A percentile compares a stretch with the other conserved stretches of the same genome.
Conservation (phyloP, 768 basidiomycete genomes). For the Crucibulum laeve region DNA sequence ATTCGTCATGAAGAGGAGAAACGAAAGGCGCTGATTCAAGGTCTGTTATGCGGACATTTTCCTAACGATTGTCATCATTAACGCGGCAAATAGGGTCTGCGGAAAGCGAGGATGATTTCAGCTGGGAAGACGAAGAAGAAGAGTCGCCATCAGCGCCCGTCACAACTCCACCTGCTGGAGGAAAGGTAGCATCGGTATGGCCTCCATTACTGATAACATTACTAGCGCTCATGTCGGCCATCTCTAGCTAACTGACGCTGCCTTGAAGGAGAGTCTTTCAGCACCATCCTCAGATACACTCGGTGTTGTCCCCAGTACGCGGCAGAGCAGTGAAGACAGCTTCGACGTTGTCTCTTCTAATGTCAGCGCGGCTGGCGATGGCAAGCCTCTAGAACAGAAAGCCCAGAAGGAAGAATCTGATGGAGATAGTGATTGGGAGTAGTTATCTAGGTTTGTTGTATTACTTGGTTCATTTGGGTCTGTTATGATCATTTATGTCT, state of each 20-base stretch:
- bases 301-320: conserved; percentile 35
- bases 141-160: background rate
- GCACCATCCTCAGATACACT: conserved; percentile 26
- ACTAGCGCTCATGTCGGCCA: background rate
- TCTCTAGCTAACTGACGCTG: conserved; percentile 8
- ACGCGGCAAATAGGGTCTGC: conserved; percentile 37
- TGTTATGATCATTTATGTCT: background rate
- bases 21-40: conserved; percentile 71
- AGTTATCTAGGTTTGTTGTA: conserved; percentile 9
- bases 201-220: conserved; percentile 5
- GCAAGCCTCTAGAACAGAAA: conserved; percentile 19
- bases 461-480: background rate
- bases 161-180: conserved; percentile 6
- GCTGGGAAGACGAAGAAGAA: conserved; percentile 61
- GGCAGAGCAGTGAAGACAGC: conserved; percentile 61
- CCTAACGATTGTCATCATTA: background rate
- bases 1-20: conserved; percentile 76
- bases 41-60: conserved; percentile 30
- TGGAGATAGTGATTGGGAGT: conserved; percentile 68
- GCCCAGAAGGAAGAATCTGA: conserved; percentile 35
- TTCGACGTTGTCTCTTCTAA: conserved; percentile 65
- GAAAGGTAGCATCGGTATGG: conserved; percentile 6
- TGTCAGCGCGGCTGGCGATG: conserved; percentile 37
- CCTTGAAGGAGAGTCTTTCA: conserved; percentile 13
- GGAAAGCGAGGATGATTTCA: conserved; percentile 83